Conservation (phyloP, 371 early-diverging fungal species). For the Smittium mucronatum region DNA sequence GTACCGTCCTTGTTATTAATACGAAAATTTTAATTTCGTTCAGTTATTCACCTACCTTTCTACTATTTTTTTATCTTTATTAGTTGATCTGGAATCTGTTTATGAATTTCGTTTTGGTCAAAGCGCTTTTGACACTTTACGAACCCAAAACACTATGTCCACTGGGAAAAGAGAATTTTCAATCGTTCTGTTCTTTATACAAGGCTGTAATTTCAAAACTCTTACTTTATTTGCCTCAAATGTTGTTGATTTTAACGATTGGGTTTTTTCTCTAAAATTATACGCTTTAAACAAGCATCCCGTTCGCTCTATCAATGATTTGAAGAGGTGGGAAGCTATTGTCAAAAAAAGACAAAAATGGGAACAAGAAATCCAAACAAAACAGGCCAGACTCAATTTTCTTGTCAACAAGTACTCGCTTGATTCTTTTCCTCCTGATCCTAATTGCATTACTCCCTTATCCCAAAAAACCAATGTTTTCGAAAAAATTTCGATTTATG, state of each 20-base stretch:
- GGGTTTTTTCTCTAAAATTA: slow-evolving; percentile 22
- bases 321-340: background rate
- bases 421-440: background rate
- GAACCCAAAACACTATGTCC: slow-evolving; percentile 20
- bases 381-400: background rate
- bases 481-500: background rate
- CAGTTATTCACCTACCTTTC: no score
- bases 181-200: slow-evolving; percentile 27
- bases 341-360: background rate
- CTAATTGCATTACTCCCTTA: background rate
- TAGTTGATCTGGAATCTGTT: slow-evolving; percentile 33
- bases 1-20: background rate
- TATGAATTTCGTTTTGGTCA: slow-evolving; percentile 29
- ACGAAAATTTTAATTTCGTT: no score
- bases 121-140: slow-evolving; percentile 26
- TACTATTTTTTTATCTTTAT: no score
- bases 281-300: slow-evolving; percentile 19
- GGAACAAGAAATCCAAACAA: background rate
- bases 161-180: slow-evolving; percentile 16
- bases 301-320: slow-evolving; percentile 8
- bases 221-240: slow-evolving; percentile 24
- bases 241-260: slow-evolving; percentile 20
- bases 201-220: slow-evolving; percentile 21
- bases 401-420: background rate
- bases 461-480: background rate